Evolutionary conservation across 2,329 filamentous ascomycete genomes (phyloP).

Genomic region (Hymenoscyphus fructigenus): DNA sequence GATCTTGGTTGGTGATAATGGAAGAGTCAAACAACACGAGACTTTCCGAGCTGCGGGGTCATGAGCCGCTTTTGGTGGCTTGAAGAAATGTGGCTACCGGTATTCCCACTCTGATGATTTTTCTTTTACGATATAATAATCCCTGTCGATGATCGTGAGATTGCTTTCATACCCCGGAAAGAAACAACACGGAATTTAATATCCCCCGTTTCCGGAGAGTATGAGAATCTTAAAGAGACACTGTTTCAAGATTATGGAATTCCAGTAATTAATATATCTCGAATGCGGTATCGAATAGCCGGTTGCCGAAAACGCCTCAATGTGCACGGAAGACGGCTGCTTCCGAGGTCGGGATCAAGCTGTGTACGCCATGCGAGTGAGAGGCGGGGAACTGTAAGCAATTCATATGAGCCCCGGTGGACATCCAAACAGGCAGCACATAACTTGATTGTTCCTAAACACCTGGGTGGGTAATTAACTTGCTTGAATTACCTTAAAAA

Average conservation of each 20-base stretch:
- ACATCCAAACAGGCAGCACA: no score
- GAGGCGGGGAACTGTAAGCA: no score
- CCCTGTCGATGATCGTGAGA: background rate
- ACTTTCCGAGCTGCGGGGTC: background rate
- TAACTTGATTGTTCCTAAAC: no score
- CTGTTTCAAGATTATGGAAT: background rate
- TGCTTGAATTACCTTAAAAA: no score
- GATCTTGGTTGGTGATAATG: background rate
- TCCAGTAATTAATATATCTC: no score
- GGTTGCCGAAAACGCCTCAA: no score
- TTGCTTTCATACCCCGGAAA: background rate
- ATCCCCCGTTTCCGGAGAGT: background rate
- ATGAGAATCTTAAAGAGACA: background rate
- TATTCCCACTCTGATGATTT: background rate
- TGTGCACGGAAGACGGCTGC: no score
- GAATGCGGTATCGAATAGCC: no score
- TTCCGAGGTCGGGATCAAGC: background rate
- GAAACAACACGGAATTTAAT: background rate
- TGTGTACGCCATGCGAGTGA: background rate
- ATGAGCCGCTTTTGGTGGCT: constrained; percentile 3
- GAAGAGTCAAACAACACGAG: background rate
- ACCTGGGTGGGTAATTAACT: no score
- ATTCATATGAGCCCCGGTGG: no score
- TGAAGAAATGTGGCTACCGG: background rate
- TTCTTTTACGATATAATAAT: background rate